Percentiles rank a stretch among this genome's conserved stretches.
phyloP scores from a whole-genome alignment of 257 asterid species.

The Perilla frutescens region DNA sequence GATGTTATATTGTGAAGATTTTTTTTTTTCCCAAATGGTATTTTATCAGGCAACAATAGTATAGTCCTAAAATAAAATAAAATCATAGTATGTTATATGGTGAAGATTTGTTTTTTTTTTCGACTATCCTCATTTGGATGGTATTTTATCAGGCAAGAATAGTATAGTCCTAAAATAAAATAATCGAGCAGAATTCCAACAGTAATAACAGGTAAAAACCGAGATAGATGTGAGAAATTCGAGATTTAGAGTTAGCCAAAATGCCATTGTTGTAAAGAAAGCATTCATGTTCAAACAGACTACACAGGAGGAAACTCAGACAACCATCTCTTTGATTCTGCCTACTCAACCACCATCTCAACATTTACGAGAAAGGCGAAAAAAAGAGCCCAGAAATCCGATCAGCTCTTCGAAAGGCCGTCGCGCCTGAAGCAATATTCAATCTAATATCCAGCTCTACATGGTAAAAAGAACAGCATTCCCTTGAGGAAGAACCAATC shows the following conservation, averaged over 20 bases:
- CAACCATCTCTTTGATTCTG: slow-evolving; percentile 29
- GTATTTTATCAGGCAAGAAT: no score
- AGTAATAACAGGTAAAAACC: no score
- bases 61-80: no score
- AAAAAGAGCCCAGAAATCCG: slow-evolving; percentile 29
- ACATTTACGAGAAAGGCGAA: slow-evolving; percentile 6
- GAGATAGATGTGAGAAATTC: not conserved
- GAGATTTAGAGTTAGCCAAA: not conserved
- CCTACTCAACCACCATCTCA: slow-evolving; percentile 19
- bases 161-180: no score
- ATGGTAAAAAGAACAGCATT: not conserved
- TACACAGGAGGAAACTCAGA: slow-evolving; percentile 19
- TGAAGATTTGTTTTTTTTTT: no score
- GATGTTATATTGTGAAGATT: no score
- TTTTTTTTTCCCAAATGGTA: no score
- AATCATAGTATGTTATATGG: no score
- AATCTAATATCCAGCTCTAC: slow-evolving; percentile 27
- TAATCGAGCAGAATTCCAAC: no score
- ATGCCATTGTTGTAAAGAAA: slow-evolving; percentile 25
- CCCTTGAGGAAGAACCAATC: slow-evolving; percentile 20
- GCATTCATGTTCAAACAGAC: slow-evolving; percentile 25
- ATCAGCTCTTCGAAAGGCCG: not conserved
- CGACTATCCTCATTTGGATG: no score
- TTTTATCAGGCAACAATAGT: no score
- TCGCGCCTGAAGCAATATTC: slow-evolving; percentile 8